Conservation (phyloP, 1,139 yeast genomes). For the Eremothecium sinecaudum region DNA sequence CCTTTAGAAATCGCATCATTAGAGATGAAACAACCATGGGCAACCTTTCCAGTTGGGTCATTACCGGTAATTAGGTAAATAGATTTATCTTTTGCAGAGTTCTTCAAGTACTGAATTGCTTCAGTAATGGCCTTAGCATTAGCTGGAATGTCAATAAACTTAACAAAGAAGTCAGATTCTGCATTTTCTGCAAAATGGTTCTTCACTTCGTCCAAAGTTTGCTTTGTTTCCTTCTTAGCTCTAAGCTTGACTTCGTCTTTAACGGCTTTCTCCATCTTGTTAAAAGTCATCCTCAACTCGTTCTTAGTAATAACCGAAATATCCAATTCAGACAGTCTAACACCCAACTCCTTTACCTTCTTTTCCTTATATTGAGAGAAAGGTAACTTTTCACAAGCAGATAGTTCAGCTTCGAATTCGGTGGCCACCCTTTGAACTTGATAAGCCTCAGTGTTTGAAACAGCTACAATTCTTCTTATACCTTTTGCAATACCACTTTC, state of each 20-base stretch:
- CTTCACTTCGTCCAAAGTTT: constrained; percentile 71
- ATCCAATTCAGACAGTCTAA: constrained; percentile 67
- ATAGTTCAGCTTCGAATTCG: constrained; percentile 57
- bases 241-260: constrained; percentile 79
- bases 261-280: constrained; percentile 71
- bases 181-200: constrained; percentile 50
- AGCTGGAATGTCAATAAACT: constrained; percentile 59
- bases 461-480: constrained; percentile 94
- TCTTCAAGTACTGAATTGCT: constrained; percentile 77
- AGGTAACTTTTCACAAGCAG: constrained; percentile 45
- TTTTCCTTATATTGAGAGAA: constrained; percentile 70
- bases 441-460: constrained; percentile 83
- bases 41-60: constrained; percentile 57
- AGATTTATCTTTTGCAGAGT: constrained; percentile 64
- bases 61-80: constrained; percentile 77
- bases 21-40: constrained; percentile 88
- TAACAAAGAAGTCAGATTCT: constrained; percentile 48
- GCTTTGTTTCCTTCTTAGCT: constrained; percentile 81
- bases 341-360: constrained; percentile 73
- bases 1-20: constrained; percentile 64
- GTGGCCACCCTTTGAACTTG: constrained; percentile 77
- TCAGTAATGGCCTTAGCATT: constrained; percentile 93
- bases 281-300: constrained; percentile 62
- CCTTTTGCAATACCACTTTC: constrained; percentile 99
- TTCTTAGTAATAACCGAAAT: constrained; percentile 79